Base-by-base conservation (phyloP, 192 early-diverging fungal genomes). In the Linnemannia elongata region DNA sequence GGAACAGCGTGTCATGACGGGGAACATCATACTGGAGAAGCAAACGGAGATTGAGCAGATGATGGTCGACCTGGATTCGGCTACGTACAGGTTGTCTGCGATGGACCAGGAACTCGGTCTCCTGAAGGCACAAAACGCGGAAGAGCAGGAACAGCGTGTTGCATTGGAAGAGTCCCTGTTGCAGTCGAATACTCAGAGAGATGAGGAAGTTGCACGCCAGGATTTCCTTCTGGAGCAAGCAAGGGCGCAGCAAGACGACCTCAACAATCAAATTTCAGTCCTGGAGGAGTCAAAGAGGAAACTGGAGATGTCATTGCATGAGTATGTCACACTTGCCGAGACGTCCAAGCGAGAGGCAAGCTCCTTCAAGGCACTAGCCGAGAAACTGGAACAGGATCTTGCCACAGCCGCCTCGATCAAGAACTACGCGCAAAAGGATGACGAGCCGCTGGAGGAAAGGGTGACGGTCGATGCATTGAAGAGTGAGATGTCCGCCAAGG, bases 31-130 rank as follows among this genome's bases (percentile, higher is more conserved):
- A 44, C 33, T 72, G 30, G 78, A 79, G 10, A 78, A 69, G n/a
- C 82, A 75, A 49, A 44, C 5, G 27, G 77, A 85, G 72, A 27
- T 49, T 10, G 52, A 76, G 47, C 52, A 49, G 33, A 54, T 33
- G 66, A 42, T 72, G 27, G 30, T 57, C 13, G 47, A 78, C 22
- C 39, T 79, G n/a, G 39, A 69, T 17, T 35, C 33, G 7, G 6
- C 9, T 24, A 36, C 12, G 12, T 41, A 12, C 22, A 52, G 38
- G 24, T 13, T 57, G 20, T 30, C 54, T 3, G 55, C 6, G 1
- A 27, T 27, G 10, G 69, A 82, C 54, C 30, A 68, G 6, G 81
- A 82, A 39, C 49, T 72, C 1, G 35, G 5, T 12, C 60, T 66
- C 27, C 3, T 66, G 27, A 66, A 66, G 60, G 60, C 60, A 35